Percentiles rank a stretch among this genome's conserved stretches.
Conservation (phyloP, 176 grass and related monocot species). For the Lolium rigidum region DNA sequence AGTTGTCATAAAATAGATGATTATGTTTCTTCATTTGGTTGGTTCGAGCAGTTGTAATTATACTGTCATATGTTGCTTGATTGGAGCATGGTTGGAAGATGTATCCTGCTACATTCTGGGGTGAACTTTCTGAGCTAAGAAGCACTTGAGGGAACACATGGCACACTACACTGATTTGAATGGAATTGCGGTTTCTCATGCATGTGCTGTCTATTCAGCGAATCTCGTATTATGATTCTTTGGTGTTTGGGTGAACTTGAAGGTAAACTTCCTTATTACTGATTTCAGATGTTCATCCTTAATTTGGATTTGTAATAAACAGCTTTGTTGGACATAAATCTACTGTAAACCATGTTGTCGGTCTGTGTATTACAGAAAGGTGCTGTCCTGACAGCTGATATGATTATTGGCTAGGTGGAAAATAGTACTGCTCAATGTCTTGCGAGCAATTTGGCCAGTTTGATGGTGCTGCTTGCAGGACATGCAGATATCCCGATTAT, state of each 20-base stretch:
- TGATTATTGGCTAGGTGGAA: background rate
- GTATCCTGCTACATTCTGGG: background rate
- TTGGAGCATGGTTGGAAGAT: background rate
- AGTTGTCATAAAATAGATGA: background rate
- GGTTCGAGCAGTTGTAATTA: background rate
- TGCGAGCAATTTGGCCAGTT: background rate
- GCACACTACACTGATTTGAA: background rate
- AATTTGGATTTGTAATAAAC: background rate
- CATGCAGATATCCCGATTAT: background rate
- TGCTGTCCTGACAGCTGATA: background rate
- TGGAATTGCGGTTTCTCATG: conserved; percentile 4
- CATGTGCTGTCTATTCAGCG: background rate
- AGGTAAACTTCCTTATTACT: conserved; percentile 2
- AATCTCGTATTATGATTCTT: background rate
- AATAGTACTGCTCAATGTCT: background rate
- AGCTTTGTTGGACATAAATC: background rate
- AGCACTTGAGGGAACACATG: background rate
- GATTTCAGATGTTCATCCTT: background rate
- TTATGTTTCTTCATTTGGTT: background rate
- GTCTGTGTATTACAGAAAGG: conserved; percentile 7
- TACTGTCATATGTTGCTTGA: background rate
- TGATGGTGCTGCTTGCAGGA: background rate
- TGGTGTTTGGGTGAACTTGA: background rate
- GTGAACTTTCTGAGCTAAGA: background rate
- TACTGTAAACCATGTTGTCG: background rate